A percentile compares a stretch with the other conserved stretches of the same genome.
These are phyloP conservation scores for Phlyctochytrium bullatum DNA, from an alignment of 192 early-diverging fungal genomes.

Conservation along the genomic window DNA sequence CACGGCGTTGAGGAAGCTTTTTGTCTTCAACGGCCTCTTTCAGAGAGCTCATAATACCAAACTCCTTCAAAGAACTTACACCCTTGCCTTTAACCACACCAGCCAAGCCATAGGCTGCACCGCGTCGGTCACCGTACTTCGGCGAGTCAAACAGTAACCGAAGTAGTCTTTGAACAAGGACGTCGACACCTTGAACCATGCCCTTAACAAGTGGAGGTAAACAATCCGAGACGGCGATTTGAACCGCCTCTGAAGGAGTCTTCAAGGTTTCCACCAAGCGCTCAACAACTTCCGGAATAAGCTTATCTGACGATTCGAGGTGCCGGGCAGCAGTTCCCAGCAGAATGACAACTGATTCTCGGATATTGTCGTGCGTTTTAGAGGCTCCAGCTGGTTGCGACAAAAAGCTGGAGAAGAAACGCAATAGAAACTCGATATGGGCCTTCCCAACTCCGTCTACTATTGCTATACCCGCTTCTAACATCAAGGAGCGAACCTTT, in stretches of 20 bases:
- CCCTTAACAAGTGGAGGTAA: constrained; percentile 86
- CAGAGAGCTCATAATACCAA: constrained; percentile 72
- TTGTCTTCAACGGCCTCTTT: constrained; percentile 82
- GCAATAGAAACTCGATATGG: constrained; percentile 66
- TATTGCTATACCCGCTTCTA: constrained; percentile 79
- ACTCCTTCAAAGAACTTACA: constrained; percentile 83
- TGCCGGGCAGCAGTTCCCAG: constrained; percentile 90
- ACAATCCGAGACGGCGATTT: constrained; percentile 90
- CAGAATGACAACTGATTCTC: constrained; percentile 88
- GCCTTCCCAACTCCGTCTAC: constrained; percentile 69
- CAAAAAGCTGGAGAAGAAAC: constrained; percentile 77
- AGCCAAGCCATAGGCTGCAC: constrained; percentile 94
- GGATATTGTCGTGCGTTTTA: constrained; percentile 79
- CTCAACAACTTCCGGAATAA: constrained; percentile 77
- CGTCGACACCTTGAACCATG: constrained; percentile 53
- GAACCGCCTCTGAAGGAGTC: constrained; percentile 94
- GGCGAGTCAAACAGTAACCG: constrained; percentile 65
- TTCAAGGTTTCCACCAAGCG: constrained; percentile 85
- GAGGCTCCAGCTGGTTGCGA: constrained; percentile 66
- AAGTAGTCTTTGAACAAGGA: constrained; percentile 63
- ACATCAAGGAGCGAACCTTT: constrained; percentile 75
- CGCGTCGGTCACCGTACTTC: constrained; percentile 85
- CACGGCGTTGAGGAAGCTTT: constrained; percentile 66
- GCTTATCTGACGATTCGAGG: constrained; percentile 67
- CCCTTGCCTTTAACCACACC: constrained; percentile 91